Percentiles rank a stretch among this genome's conserved stretches.
Conservation (phyloP, 805 yeast species). For the Millerozyma miso region DNA sequence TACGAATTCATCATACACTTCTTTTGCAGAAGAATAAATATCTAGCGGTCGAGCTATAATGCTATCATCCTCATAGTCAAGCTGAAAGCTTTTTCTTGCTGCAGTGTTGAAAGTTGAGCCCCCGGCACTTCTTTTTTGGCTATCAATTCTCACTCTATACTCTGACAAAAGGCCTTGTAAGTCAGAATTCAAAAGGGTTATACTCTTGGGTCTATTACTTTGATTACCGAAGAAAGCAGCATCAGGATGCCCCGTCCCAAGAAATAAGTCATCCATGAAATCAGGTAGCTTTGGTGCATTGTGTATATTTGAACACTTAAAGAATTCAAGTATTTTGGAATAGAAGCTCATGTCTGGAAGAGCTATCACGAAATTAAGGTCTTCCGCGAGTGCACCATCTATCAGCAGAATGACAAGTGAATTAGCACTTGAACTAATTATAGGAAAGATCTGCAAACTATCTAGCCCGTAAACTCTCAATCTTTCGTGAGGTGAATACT, state of each 20-base stretch:
- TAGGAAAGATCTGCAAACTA: constrained; percentile 3
- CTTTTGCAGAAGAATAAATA: neutral
- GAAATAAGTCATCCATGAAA: constrained; percentile 1
- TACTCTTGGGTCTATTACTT: constrained; percentile 3
- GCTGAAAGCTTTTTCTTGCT: neutral
- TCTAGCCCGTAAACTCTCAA: constrained; percentile 20
- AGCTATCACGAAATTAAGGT: constrained; percentile 4
- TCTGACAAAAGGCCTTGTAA: neutral
- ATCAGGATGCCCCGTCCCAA: constrained; percentile 1
- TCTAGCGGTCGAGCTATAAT: neutral
- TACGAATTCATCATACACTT: neutral
- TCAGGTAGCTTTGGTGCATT: neutral
- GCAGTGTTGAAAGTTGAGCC: neutral
- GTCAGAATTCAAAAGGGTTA: constrained; percentile 2
- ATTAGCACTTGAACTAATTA: neutral
- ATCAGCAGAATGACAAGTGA: neutral
- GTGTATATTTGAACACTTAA: neutral
- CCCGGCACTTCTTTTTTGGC: neutral
- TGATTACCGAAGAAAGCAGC: constrained; percentile 1
- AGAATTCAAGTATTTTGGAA: neutral
- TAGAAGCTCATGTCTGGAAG: neutral
- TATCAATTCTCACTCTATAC: neutral
- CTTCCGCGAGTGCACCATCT: neutral
- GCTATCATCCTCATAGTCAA: constrained; percentile 1
- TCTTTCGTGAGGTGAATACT: constrained; percentile 15